Percentiles rank a stretch among this genome's conserved stretches.
These are phyloP conservation scores for Russula olivacea DNA, from an alignment of 768 basidiomycete genomes.

Conservation along the genomic window DNA sequence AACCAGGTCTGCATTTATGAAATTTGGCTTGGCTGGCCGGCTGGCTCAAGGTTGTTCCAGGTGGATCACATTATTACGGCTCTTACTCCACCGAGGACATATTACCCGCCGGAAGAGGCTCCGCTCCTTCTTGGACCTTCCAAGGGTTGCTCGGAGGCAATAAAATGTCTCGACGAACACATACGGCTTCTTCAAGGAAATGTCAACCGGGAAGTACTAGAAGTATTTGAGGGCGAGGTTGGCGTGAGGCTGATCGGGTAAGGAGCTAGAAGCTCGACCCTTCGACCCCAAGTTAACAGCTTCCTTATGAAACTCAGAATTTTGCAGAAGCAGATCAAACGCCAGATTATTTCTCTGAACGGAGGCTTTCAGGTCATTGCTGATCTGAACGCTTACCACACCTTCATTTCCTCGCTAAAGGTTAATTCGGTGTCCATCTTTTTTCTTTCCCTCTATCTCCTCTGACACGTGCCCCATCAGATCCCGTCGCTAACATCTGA, in stretches of 20 bases:
- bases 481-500: conserved; percentile 79
- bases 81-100: conserved; percentile 78
- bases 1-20: conserved; percentile 57
- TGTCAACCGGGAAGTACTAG: conserved; percentile 92
- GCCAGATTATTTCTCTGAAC: conserved; percentile 89
- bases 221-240: conserved; percentile 97
- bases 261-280: background rate
- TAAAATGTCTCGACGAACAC: conserved; percentile 83
- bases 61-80: conserved; percentile 90
- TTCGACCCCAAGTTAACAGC: conserved; percentile 9
- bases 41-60: conserved; percentile 34
- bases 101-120: conserved; percentile 80
- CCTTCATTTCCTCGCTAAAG: conserved; percentile 83
- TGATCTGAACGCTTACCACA: conserved; percentile 89
- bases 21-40: background rate
- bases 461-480: conserved; percentile 31
- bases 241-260: conserved; percentile 59
- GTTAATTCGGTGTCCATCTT: conserved; percentile 34
- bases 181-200: conserved; percentile 88
- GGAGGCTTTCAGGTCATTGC: conserved; percentile 97
- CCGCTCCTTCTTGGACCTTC: conserved; percentile 82
- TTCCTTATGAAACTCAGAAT: conserved; percentile 47
- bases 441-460: background rate
- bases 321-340: conserved; percentile 92
- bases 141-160: conserved; percentile 81